Conservation (phyloP, 257 asterid species). For the Solanum chmielewskii region DNA sequence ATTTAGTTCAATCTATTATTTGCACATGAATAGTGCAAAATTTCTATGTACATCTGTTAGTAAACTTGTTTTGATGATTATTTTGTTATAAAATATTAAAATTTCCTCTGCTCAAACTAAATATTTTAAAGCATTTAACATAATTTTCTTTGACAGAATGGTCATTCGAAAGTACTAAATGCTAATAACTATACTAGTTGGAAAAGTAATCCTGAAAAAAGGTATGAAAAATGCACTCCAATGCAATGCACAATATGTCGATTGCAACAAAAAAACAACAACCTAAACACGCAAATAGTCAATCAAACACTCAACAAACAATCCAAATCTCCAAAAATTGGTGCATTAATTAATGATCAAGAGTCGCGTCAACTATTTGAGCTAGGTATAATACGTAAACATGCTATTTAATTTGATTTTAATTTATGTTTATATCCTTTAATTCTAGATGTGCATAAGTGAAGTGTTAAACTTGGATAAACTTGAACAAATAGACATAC, state of each 20-base stretch:
- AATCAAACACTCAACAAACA: neutral
- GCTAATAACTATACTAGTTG: too few species aligned
- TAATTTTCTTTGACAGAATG: neutral
- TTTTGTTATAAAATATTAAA: neutral
- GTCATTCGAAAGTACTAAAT: neutral
- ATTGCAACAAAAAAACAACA: neutral
- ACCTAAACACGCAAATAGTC: neutral
- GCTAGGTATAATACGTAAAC: too few species aligned
- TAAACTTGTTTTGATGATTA: neutral
- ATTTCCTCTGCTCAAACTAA: neutral
- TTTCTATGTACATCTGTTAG: neutral
- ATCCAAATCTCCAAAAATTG: neutral
- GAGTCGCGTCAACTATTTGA: neutral
- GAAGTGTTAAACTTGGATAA: neutral
- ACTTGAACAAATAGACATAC: too few species aligned
- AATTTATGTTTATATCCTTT: too few species aligned
- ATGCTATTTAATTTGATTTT: too few species aligned
- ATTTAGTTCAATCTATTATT: too few species aligned
- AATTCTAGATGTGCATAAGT: neutral
- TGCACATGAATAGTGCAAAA: neutral
- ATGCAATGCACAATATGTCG: neutral
- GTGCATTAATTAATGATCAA: neutral
- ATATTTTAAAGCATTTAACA: neutral
- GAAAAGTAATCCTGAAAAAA: neutral
- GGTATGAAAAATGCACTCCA: neutral